Evolutionary conservation across 306 rosid species (phyloP), one percentile per base, ranked within the genome.

Genomic region (Sphenostylis stenocarpa): DNA sequence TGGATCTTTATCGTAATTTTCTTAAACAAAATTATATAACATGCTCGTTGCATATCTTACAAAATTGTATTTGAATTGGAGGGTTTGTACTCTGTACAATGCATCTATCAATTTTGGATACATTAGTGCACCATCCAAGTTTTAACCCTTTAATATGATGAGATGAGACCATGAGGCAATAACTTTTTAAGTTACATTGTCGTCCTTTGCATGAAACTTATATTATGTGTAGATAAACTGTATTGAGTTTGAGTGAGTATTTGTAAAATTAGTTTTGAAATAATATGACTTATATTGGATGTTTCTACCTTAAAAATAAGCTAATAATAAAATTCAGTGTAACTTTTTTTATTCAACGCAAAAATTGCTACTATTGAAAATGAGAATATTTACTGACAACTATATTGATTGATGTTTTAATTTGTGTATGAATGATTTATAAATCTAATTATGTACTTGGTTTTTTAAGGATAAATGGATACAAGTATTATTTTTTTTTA

Each of bases 31-130:
- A 64, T 36, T 80, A 69, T 65, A 75, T 75, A 67, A 15, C 10
- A 48, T 52, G 64, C 28, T 64, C 63, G 56, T 45, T 52, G n/a
- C 57, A 24, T 36, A 8, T 66, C 57, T 44, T 67, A 70, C 69
- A 33, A 79, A 73, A 48, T 77, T 73, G 73, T 62, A 28, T 53
- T 78, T 62, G 74, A 61, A 70, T n/a, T 12, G 53, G 31, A 29
- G 44, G 20, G 57, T 17, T 7, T 19, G 28, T 52, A 20, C 60
- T 52, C 3, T 19, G 26, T 48, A n/a, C 53, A 48, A 16, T 48
- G 20, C 10, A 49, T 24, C 56, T 19, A n/a, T n/a, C n/a, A 52
- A 19, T 52, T 52, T 19, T 52, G 58, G 56, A 13, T 52, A 19
- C 56, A 49, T 8, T 52, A 19, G 2, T 52, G 58, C 58, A 52